A percentile compares a stretch with the other conserved stretches of the same genome.
Evolutionary conservation across 805 yeast species (phyloP).

Genomic region (Ogataea trehaloabstinens): DNA sequence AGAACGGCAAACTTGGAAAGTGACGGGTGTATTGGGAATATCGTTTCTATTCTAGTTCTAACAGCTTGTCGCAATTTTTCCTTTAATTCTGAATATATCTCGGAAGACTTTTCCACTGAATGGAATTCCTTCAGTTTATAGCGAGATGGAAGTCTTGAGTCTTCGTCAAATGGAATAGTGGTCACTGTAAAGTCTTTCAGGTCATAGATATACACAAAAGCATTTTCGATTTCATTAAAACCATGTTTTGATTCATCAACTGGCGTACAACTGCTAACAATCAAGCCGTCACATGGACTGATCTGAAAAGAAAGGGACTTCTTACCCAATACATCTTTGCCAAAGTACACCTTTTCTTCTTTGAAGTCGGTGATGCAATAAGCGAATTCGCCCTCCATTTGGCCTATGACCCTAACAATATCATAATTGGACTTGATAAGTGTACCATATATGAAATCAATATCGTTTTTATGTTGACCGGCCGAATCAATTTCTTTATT

Average conservation of each 20-base stretch:
- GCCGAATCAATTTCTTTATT: conserved; percentile 46
- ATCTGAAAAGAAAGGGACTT: conserved; percentile 60
- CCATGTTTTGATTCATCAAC: conserved; percentile 24
- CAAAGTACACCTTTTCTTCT: conserved; percentile 57
- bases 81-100: conserved; percentile 23
- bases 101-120: background rate
- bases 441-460: conserved; percentile 45
- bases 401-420: conserved; percentile 40
- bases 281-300: conserved; percentile 22
- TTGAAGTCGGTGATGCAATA: conserved; percentile 48
- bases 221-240: conserved; percentile 57
- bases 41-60: conserved; percentile 51
- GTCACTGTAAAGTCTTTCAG: conserved; percentile 18
- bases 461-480: conserved; percentile 51
- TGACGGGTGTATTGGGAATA: conserved; percentile 50
- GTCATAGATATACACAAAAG: conserved; percentile 46
- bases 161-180: conserved; percentile 14
- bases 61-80: conserved; percentile 39
- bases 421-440: conserved; percentile 34
- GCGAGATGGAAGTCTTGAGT: conserved; percentile 13
- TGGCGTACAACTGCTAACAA: conserved; percentile 49
- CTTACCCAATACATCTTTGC: conserved; percentile 80
- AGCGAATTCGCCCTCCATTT: conserved; percentile 83
- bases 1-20: conserved; percentile 53
- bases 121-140: conserved; percentile 13